phyloP scores from a whole-genome alignment of 306 rosid species.

The Rosa lucieae region DNA sequence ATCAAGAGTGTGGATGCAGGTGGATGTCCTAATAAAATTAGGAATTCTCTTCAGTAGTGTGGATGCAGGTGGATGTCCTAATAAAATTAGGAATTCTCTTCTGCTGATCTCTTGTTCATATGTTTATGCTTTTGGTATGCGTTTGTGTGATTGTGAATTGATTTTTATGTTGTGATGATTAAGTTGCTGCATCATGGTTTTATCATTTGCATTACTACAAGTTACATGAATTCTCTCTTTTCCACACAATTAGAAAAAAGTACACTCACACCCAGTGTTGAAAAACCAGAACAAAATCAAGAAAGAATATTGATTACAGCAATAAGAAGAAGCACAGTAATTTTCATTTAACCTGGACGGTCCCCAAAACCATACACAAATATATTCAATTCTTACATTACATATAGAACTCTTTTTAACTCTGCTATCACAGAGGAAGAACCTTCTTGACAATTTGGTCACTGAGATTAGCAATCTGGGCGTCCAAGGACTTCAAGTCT shows the following conservation, averaged over 20 bases:
- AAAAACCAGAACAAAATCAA: not conserved
- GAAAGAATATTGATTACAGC: too few relatives aligned
- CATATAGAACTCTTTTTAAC: not conserved
- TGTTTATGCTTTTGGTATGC: too few relatives aligned
- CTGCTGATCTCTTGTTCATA: too few relatives aligned
- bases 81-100: too few relatives aligned
- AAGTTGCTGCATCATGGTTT: too few relatives aligned
- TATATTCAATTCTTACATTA: not conserved
- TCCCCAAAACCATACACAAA: not conserved
- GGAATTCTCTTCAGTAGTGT: too few relatives aligned
- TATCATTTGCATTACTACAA: not conserved
- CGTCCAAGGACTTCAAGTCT: slow-evolving; percentile 76
- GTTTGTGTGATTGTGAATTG: too few relatives aligned
- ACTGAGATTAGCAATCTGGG: slow-evolving; percentile 74
- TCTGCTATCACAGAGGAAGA: slow-evolving; percentile 54
- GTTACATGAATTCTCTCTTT: not conserved
- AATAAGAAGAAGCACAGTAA: not conserved
- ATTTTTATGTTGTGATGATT: too few relatives aligned
- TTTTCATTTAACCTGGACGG: not conserved
- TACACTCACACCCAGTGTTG: not conserved
- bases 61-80: too few relatives aligned
- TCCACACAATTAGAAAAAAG: too few relatives aligned
- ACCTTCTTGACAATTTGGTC: slow-evolving; percentile 90
- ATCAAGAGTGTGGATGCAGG: too few relatives aligned
- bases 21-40: too few relatives aligned